These are phyloP conservation scores for Albatrellus ellisii DNA, from an alignment of 768 basidiomycete species.

Conservation along the genomic window DNA sequence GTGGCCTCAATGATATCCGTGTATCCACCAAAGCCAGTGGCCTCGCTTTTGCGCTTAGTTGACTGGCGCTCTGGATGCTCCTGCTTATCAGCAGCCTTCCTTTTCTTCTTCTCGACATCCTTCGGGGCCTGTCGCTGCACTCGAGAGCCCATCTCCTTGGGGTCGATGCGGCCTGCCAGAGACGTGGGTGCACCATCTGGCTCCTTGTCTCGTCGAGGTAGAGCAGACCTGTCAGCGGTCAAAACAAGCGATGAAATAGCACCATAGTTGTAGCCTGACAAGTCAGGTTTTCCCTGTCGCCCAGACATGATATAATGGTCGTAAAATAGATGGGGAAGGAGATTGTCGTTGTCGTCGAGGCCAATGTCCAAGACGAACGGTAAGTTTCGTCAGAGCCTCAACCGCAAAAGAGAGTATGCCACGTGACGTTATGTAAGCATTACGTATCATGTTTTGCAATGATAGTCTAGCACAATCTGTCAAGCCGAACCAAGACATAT, in stretches of 20 bases:
- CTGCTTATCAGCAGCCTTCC: slow-evolving; percentile 53
- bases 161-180: slow-evolving; percentile 81
- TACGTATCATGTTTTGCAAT: no score
- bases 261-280: slow-evolving; percentile 91
- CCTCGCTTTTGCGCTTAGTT: slow-evolving; percentile 49
- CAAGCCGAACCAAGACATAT: no score
- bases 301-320: slow-evolving; percentile 22
- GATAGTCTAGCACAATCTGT: no score
- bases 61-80: slow-evolving; percentile 44
- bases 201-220: slow-evolving; percentile 86
- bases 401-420: no score
- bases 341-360: slow-evolving; percentile 8
- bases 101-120: slow-evolving; percentile 90
- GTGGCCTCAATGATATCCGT: slow-evolving; percentile 92
- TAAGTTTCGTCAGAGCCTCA: no score
- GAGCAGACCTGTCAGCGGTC: slow-evolving; percentile 73
- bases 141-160: slow-evolving; percentile 87
- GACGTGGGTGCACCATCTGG: slow-evolving; percentile 95
- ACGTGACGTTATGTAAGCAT: no score
- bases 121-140: slow-evolving; percentile 74
- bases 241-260: slow-evolving; percentile 91
- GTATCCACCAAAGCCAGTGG: slow-evolving; percentile 60
- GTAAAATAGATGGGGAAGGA: slow-evolving; percentile 2
- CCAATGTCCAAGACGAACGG: not conserved
- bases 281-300: slow-evolving; percentile 48